phyloP scores from a whole-genome alignment of 345 rosid species.

The Eucalyptus marginata region DNA sequence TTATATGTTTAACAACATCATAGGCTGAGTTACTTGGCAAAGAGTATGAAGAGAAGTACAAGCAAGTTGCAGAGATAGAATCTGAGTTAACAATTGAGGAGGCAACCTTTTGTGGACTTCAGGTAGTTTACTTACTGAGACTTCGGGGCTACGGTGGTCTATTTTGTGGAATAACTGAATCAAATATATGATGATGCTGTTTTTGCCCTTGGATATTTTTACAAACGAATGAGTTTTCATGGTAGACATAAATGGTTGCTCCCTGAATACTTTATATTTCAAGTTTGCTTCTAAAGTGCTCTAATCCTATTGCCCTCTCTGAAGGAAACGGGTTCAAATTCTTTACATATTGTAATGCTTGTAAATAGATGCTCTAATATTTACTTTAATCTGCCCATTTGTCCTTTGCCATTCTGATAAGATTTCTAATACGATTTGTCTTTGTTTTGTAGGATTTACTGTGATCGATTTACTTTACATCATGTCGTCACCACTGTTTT shows the following conservation, averaged over 20 bases:
- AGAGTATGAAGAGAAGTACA: constrained; percentile 95
- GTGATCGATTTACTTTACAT: neutral
- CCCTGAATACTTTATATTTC: neutral
- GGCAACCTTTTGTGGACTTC: constrained; percentile 82
- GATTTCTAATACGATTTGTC: neutral
- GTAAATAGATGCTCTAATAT: neutral
- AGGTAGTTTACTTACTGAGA: constrained; percentile 28
- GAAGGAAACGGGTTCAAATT: neutral
- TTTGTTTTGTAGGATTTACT: neutral
- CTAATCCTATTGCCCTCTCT: neutral
- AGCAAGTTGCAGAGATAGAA: constrained; percentile 90
- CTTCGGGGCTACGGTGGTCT: neutral
- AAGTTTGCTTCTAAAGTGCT: neutral
- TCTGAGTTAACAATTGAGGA: constrained; percentile 93
- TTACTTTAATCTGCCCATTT: neutral
- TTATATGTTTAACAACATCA: too few species aligned
- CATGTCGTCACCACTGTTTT: neutral
- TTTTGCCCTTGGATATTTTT: neutral
- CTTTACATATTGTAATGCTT: neutral
- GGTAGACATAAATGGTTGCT: neutral
- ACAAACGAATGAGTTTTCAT: neutral
- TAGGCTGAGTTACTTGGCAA: constrained; percentile 84
- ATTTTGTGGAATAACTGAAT: neutral
- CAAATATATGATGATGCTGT: neutral
- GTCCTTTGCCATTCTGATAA: neutral